A percentile compares a stretch with the other conserved stretches of the same genome.
phyloP scores from a whole-genome alignment of 768 basidiomycete genomes.

The Trametes cingulata region DNA sequence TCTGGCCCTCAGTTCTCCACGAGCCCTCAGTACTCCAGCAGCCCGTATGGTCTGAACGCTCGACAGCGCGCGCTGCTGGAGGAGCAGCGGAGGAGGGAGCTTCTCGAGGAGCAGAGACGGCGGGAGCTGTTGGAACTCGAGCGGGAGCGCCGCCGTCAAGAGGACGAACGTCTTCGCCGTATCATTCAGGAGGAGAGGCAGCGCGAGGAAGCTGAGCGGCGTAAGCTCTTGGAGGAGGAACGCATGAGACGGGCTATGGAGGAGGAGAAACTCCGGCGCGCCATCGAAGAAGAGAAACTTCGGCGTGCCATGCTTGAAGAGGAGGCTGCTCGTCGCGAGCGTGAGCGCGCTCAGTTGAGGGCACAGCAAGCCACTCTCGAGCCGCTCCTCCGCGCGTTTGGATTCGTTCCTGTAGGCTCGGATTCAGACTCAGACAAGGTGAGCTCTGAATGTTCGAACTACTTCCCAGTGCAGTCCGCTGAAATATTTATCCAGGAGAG shows the following conservation, averaged over 20 bases:
- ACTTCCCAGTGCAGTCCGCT: background rate
- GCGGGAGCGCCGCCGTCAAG: constrained; percentile 21
- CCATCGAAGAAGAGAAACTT: constrained; percentile 16
- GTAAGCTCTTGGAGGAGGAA: constrained; percentile 24
- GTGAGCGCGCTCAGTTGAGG: constrained; percentile 1
- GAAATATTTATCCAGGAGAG: background rate
- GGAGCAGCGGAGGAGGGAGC: constrained; percentile 25
- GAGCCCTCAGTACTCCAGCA: constrained; percentile 7
- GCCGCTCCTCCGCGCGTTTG: constrained; percentile 19
- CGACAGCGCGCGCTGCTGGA: constrained; percentile 21
- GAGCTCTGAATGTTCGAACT: background rate
- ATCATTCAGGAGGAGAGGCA: constrained; percentile 19
- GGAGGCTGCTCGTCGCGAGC: constrained; percentile 12
- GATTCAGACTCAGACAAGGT: constrained; percentile 20
- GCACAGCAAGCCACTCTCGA: constrained; percentile 19
- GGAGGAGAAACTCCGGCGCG: constrained; percentile 18
- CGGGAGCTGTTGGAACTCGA: constrained; percentile 18
- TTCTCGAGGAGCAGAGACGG: constrained; percentile 25
- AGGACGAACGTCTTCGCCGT: constrained; percentile 25
- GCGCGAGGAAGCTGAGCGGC: constrained; percentile 19
- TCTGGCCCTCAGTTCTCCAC: constrained; percentile 1
- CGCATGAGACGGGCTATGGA: constrained; percentile 6
- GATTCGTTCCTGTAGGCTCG: constrained; percentile 8
- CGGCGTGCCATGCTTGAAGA: constrained; percentile 16
- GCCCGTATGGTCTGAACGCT: constrained; percentile 17